A percentile compares a stretch with the other conserved stretches of the same genome.
These are phyloP conservation scores for Zymoseptoria crescenta DNA, from an alignment of 2,329 filamentous ascomycete species.

Conservation along the genomic window DNA sequence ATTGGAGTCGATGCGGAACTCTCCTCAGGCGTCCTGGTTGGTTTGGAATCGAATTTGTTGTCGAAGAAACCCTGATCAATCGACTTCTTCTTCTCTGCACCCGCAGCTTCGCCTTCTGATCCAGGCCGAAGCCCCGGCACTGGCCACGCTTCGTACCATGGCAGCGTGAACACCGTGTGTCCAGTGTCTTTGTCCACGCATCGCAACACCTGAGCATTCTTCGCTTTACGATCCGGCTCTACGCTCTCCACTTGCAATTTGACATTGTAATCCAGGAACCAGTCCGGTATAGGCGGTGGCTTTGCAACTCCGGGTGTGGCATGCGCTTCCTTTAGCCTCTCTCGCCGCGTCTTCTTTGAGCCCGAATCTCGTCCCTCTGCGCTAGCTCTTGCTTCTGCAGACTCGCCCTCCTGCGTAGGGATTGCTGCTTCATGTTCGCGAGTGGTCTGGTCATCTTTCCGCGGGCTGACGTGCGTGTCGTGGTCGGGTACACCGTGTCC, in stretches of 20 bases:
- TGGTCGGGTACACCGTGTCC: slow-evolving; percentile 12
- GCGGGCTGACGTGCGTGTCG: slow-evolving; percentile 11
- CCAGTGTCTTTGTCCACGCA: slow-evolving; percentile 27
- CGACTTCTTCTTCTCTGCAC: slow-evolving; percentile 5
- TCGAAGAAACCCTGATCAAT: slow-evolving; percentile 18
- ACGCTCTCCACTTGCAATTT: slow-evolving; percentile 16
- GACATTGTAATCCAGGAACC: slow-evolving; percentile 33
- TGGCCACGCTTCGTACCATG: slow-evolving; percentile 19
- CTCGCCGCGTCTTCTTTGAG: slow-evolving; percentile 14
- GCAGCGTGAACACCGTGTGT: slow-evolving; percentile 25
- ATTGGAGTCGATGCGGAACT: neutral
- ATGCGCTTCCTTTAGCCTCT: slow-evolving; percentile 9
- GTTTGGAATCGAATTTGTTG: slow-evolving; percentile 8
- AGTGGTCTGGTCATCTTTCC: slow-evolving; percentile 15
- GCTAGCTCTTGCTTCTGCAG: slow-evolving; percentile 2
- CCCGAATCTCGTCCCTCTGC: slow-evolving; percentile 10
- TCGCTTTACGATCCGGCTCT: slow-evolving; percentile 8
- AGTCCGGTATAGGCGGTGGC: slow-evolving; percentile 30
- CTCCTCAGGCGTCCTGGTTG: neutral
- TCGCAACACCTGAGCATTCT: slow-evolving; percentile 16
- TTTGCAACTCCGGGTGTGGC: slow-evolving; percentile 16
- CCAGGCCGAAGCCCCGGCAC: slow-evolving; percentile 8
- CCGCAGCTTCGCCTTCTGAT: neutral
- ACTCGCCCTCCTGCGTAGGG: slow-evolving; percentile 5
- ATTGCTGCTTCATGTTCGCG: slow-evolving; percentile 8